These are phyloP conservation scores for Raffaelea ambrosiae DNA, from an alignment of 2,329 filamentous ascomycete genomes.

Conservation along the genomic window DNA sequence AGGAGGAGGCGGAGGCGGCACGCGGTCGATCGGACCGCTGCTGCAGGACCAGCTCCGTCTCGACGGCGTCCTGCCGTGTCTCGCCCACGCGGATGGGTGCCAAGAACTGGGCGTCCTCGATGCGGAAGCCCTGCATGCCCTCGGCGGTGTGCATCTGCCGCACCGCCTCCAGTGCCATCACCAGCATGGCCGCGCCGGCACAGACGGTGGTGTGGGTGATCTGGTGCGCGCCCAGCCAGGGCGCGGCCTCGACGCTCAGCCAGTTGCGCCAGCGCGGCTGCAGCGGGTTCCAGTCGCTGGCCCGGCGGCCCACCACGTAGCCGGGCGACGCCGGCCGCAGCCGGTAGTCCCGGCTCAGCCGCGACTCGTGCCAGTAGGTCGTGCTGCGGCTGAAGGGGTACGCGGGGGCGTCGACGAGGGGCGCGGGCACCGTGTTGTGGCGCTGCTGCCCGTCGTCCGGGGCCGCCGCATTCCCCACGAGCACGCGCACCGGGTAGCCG, in stretches of 20 bases:
- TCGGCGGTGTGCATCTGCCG: not conserved
- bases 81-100: not conserved
- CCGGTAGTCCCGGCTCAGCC: not conserved
- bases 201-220: not conserved
- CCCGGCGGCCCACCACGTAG: not conserved
- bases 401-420: not conserved
- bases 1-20: not conserved
- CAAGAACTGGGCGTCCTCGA: not conserved
- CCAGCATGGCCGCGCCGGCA: not conserved
- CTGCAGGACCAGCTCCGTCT: not conserved
- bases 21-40: no score
- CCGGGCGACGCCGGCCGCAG: not conserved
- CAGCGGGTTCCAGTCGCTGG: not conserved
- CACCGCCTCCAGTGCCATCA: not conserved
- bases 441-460: no score
- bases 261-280: not conserved
- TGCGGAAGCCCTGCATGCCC: not conserved
- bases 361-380: not conserved
- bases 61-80: not conserved
- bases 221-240: not conserved
- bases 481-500: no score
- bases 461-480: no score
- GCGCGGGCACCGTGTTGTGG: not conserved
- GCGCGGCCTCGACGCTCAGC: not conserved
- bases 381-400: not conserved